Base-by-base conservation (phyloP, 305 asterid species). In the Nicotiana rustica region DNA sequence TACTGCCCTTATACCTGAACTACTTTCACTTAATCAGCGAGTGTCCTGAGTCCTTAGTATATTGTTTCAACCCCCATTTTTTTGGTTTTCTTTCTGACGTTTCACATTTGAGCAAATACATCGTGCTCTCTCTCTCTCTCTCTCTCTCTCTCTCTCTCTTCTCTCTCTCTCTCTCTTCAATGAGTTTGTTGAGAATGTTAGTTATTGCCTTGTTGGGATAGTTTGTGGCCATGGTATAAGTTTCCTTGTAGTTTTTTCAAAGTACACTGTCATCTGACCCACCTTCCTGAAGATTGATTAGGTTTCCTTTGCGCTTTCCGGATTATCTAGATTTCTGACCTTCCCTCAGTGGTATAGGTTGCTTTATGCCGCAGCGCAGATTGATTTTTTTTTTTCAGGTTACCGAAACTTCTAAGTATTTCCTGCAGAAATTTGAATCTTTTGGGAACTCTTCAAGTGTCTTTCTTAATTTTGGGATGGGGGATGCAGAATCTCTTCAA, bases 401-500 rank as follows among this genome's bases (percentile, higher is more conserved):
- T 13, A 47, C 79, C 49, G 79, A 47, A 35, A 73, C 41, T 49
- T 73, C 21, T 6, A 7, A 25, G 62, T 73, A 59, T 86, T 87
- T 84, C 59, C 13, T 88, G 84, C 87, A 91, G 90, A 79, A 82
- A 57, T 67, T 71, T 62, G 85, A 73, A 59, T 70, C 76, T 81
- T 61, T 65, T 59, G 68, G 81, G 76, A 81, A 66, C 59, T 66
- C 84, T 49, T 79, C 61, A 6, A 61, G 18, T 55, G 41, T 80
- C 57, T 10, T 70, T 67, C 47, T 36, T 66, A 55, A 82, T 82
- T 82, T 81, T 49, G 62, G 85, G 41, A 96, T 96, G 99, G 99
- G 88, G 88, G 98, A 93, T 83, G 86, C 91, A 21, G 97, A 95
- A 82, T 86, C 76, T 86, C 67, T 81, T 73, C 97, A 92, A 82